These are phyloP conservation scores for Pythium sp. DNA, from an alignment of 352 stramenopile genomes.

Conservation along the genomic window DNA sequence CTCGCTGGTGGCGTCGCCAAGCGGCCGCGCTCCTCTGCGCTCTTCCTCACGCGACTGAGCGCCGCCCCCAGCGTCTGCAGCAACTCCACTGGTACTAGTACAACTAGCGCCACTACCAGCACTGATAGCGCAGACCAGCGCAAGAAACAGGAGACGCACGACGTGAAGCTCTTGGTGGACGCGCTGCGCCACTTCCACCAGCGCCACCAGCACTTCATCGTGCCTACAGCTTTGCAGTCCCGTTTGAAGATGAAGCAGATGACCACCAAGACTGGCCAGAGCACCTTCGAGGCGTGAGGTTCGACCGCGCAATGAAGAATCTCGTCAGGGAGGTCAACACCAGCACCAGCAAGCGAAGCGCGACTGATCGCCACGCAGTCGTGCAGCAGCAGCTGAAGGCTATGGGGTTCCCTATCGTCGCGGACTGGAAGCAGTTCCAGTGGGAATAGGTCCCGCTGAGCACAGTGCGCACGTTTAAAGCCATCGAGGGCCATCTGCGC, in stretches of 20 bases:
- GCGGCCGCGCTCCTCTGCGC: not conserved
- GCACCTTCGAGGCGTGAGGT: conserved; percentile 32
- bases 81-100: not conserved
- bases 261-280: conserved; percentile 28
- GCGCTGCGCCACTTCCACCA: conserved; percentile 36
- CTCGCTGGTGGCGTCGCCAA: not conserved
- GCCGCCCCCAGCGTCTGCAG: not conserved
- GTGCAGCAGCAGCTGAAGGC: conserved; percentile 23
- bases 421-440: conserved; percentile 43
- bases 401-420: conserved; percentile 29
- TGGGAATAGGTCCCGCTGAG: conserved; percentile 11
- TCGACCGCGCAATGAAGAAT: conserved; percentile 32
- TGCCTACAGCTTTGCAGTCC: conserved; percentile 39
- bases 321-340: conserved; percentile 20
- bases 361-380: not conserved
- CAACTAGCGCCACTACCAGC: no score
- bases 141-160: not conserved
- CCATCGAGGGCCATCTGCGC: conserved; percentile 9
- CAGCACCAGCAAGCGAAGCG: not conserved
- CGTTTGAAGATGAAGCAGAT: not conserved
- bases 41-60: not conserved
- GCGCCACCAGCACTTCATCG: conserved; percentile 42
- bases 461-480: conserved; percentile 8
- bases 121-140: no score
- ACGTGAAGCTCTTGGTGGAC: conserved; percentile 10